Base-by-base conservation (phyloP, 192 early-diverging fungal species). In the Dissophora ornata region DNA sequence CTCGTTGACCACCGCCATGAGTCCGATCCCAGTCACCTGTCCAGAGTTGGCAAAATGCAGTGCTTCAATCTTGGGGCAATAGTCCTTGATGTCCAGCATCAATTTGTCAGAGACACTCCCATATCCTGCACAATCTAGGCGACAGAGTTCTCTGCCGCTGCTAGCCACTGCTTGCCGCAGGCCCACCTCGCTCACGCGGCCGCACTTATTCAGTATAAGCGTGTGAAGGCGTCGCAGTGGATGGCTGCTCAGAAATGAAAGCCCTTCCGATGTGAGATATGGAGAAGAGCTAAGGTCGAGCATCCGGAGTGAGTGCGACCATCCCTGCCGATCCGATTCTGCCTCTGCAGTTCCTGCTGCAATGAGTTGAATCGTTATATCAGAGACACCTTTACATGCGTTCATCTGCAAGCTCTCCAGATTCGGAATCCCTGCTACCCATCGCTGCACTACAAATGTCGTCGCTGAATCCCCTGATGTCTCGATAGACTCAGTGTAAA, bases 241-340 rank as follows among this genome's bases (percentile, higher is more conserved):
- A 53, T 56, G 40, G 1, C 49, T 55, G 1, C 40, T 26, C n/a
- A 60, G 26, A 32, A 54, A 32, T 4, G 24, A 50, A 1, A 75
- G 45, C 3, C 71, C 57, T 3, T 75, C 34, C 18, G 21, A 52
- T 13, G 71, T 75, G n/a, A 75, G 36, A 38, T 75, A 75, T 2
- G 71, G 62, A 12, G 71, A 67, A 10, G 36, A 65, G 24, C 63
- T 75, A 6, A 75, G 55, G 28, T 75, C 57, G 19, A 75, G 57
- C 71, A 75, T 67, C 45, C 28, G 56, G 19, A 75, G 34, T 24
- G 71, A 75, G 4, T 54, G 57, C 2, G 71, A 75, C 71, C 71
- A 75, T 3, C 71, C 71, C 2, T 49, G 56, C 26, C 63, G 46
- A 0, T 38, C 28, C 19, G 70, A 49, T 32, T 22, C 55, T 30